phyloP scores from a whole-genome alignment of 2,329 filamentous ascomycete genomes.

The Hymenoscyphus scutula region DNA sequence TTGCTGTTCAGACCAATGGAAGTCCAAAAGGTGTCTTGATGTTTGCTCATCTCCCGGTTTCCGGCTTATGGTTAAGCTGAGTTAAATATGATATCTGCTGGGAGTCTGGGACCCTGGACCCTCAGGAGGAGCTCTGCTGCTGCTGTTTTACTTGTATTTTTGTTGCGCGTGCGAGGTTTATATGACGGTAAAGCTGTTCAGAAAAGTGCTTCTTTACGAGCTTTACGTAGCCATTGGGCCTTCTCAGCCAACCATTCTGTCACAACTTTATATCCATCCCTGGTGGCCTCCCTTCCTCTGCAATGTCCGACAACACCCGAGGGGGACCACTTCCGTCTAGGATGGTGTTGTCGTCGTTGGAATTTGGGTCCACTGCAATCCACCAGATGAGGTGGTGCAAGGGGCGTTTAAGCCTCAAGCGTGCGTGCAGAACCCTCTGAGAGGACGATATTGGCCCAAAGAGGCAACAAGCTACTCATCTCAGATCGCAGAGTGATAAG shows the following conservation, averaged over 20 bases:
- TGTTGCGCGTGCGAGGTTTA: background rate
- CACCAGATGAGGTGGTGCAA: constrained; percentile 9
- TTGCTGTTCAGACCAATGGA: background rate
- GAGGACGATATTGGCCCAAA: constrained; percentile 15
- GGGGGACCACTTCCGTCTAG: background rate
- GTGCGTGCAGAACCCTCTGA: constrained; percentile 9
- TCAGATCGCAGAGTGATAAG: constrained; percentile 23
- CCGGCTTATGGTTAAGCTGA: background rate
- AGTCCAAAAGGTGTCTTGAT: background rate
- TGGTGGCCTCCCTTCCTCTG: background rate
- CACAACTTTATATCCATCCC: constrained; percentile 2
- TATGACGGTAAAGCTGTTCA: background rate
- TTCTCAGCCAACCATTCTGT: constrained; percentile 2
- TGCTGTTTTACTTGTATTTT: too few species aligned
- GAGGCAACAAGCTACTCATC: constrained; percentile 12
- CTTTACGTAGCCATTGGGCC: background rate
- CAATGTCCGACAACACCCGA: constrained; percentile 18
- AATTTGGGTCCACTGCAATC: constrained; percentile 10
- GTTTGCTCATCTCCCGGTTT: constrained; percentile 2
- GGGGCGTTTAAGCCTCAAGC: constrained; percentile 21
- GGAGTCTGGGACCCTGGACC: background rate
- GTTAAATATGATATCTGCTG: background rate
- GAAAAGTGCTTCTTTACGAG: background rate
- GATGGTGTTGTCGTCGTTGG: constrained; percentile 4
- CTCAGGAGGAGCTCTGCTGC: background rate